A percentile compares a stretch with the other conserved stretches of the same genome.
phyloP scores from a whole-genome alignment of 2,329 filamentous ascomycete species.

The Annulohypoxylon truncatum region DNA sequence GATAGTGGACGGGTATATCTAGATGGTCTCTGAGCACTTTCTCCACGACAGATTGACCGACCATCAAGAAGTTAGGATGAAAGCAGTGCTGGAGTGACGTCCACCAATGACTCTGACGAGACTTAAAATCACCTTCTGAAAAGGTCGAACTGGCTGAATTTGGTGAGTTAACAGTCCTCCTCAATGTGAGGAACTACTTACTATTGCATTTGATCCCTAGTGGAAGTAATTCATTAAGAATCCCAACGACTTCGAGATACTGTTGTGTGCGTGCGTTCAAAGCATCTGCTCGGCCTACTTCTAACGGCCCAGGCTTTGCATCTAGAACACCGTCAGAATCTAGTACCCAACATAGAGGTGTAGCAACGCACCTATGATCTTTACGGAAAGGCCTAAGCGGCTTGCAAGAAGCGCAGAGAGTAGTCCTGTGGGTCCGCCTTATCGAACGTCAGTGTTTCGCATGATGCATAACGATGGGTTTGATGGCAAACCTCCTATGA shows the following conservation, averaged over 20 bases:
- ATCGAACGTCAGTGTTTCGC: constrained; percentile 4
- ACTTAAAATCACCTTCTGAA: constrained; percentile 59
- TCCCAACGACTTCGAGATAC: constrained; percentile 58
- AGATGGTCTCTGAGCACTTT: constrained; percentile 53
- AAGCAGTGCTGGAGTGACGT: constrained; percentile 57
- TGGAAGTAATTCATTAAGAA: constrained; percentile 56
- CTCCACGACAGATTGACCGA: constrained; percentile 61
- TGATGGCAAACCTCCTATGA: constrained; percentile 53
- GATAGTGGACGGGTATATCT: constrained; percentile 51
- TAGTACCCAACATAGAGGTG: constrained; percentile 51
- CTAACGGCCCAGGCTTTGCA: constrained; percentile 53
- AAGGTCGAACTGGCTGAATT: constrained; percentile 60
- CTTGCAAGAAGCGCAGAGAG: constrained; percentile 58
- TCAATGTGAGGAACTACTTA: constrained; percentile 44
- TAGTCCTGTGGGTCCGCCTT: constrained; percentile 59
- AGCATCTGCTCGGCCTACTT: constrained; percentile 60
- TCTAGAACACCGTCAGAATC: constrained; percentile 46
- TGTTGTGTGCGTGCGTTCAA: constrained; percentile 63
- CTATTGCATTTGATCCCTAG: constrained; percentile 62
- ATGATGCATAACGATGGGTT: neutral
- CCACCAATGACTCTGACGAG: constrained; percentile 62
- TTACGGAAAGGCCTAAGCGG: constrained; percentile 56
- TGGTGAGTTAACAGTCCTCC: neutral
- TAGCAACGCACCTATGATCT: constrained; percentile 27
- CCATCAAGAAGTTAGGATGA: constrained; percentile 63